These are phyloP conservation scores for Panellus pusillus DNA, from an alignment of 768 basidiomycete genomes.

Conservation along the genomic window DNA sequence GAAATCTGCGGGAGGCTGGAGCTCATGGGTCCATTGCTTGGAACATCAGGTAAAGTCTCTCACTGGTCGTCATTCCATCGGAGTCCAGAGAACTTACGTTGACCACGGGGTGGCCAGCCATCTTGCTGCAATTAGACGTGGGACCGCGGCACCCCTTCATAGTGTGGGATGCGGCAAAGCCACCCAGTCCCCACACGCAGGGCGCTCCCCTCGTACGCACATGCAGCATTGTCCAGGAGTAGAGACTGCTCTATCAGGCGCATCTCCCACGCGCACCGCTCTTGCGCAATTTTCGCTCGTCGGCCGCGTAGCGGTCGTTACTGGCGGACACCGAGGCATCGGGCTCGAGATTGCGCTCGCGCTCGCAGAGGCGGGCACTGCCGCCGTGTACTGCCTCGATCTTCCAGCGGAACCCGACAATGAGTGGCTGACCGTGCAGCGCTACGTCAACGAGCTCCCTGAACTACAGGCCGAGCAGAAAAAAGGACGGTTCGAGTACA, in stretches of 20 bases:
- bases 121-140: too few species aligned
- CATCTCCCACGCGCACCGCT: slow-evolving; percentile 43
- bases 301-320: slow-evolving; percentile 60
- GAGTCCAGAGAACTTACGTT: too few species aligned
- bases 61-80: too few species aligned
- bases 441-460: slow-evolving; percentile 46
- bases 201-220: too few species aligned
- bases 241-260: background rate
- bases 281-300: slow-evolving; percentile 58
- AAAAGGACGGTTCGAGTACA: slow-evolving; percentile 46
- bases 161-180: too few species aligned
- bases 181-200: too few species aligned
- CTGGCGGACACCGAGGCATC: slow-evolving; percentile 66
- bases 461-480: background rate
- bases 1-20: too few species aligned
- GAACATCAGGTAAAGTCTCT: too few species aligned
- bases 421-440: slow-evolving; percentile 48
- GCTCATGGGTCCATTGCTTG: too few species aligned
- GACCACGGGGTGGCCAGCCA: too few species aligned
- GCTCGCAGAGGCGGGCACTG: slow-evolving; percentile 60
- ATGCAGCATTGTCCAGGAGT: background rate
- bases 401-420: slow-evolving; percentile 46
- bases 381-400: slow-evolving; percentile 60
- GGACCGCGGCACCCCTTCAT: too few species aligned
- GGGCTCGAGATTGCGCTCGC: slow-evolving; percentile 82